A percentile compares a stretch with the other conserved stretches of the same genome.
These are phyloP conservation scores for Heliamphora pulchella DNA, from an alignment of 179 eudicot species.

Conservation along the genomic window DNA sequence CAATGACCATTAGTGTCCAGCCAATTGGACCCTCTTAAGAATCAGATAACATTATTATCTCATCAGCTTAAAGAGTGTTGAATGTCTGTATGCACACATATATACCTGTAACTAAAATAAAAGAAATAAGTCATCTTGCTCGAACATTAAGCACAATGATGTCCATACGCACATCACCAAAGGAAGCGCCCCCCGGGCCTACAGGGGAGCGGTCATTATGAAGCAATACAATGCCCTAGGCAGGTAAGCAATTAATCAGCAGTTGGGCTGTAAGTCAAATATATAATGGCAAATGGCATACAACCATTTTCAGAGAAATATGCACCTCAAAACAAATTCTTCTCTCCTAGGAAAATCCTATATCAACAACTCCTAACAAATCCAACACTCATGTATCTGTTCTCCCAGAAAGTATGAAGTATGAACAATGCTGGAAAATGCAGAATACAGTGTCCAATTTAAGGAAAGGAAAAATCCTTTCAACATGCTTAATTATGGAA, in stretches of 20 bases:
- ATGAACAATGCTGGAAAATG: no score
- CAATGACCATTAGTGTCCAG: background rate
- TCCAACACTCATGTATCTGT: background rate
- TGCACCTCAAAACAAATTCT: background rate
- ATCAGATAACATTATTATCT: no score
- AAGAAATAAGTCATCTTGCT: background rate
- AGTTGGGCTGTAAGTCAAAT: background rate
- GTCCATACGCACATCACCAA: background rate
- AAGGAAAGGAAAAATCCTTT: background rate
- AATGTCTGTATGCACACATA: no score
- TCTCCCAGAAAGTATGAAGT: background rate
- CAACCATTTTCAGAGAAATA: background rate
- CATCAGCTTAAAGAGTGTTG: no score
- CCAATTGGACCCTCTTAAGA: background rate
- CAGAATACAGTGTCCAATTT: background rate
- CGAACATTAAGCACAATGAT: background rate
- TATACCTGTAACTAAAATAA: no score
- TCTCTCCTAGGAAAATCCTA: no score
- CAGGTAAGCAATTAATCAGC: background rate
- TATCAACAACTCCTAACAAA: no score
- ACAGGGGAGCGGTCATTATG: no score
- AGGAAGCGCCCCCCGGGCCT: background rate
- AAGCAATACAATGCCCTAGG: background rate
- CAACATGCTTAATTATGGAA: background rate
- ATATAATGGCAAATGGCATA: no score